Evolutionary conservation across 495 filamentous ascomycete species (phyloP).

Genomic region (Hypoxylon intermedium): DNA sequence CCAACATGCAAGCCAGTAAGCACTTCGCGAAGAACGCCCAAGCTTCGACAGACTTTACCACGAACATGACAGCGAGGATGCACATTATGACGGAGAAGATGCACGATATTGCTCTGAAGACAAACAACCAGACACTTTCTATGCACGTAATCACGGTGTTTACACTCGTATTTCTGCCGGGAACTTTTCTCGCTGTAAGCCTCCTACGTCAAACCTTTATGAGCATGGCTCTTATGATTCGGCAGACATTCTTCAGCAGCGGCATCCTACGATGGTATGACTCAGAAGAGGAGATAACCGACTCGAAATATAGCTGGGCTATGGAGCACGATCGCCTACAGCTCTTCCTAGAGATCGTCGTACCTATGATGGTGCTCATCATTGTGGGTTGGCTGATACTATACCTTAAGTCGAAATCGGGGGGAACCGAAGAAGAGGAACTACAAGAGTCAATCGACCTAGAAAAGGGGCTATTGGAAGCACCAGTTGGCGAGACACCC

Average conservation of each 20-base stretch:
- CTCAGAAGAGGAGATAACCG: not conserved
- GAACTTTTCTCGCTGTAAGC: constrained; percentile 51
- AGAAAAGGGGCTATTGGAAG: not conserved
- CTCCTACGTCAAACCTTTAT: not conserved
- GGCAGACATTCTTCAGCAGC: constrained; percentile 47
- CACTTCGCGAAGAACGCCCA: constrained; percentile 69
- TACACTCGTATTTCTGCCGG: constrained; percentile 51
- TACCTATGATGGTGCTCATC: constrained; percentile 25
- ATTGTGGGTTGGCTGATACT: constrained; percentile 18
- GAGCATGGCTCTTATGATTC: constrained; percentile 1
- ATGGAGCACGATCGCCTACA: constrained; percentile 4
- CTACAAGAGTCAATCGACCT: not conserved
- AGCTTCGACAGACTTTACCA: constrained; percentile 26
- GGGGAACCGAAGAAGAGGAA: not conserved
- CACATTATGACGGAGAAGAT: constrained; percentile 44
- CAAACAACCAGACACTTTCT: constrained; percentile 50
- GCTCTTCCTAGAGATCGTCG: constrained; percentile 24
- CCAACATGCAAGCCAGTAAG: constrained; percentile 75
- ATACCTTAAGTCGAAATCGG: constrained; percentile 2
- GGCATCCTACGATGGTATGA: constrained; percentile 38
- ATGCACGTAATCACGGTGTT: constrained; percentile 53
- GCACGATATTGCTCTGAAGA: constrained; percentile 46
- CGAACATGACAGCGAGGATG: constrained; percentile 27
- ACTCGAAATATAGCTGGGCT: constrained; percentile 7
- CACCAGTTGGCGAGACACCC: no score